Base-by-base conservation (phyloP, 129 eudicot species). In the Calendula officinalis region DNA sequence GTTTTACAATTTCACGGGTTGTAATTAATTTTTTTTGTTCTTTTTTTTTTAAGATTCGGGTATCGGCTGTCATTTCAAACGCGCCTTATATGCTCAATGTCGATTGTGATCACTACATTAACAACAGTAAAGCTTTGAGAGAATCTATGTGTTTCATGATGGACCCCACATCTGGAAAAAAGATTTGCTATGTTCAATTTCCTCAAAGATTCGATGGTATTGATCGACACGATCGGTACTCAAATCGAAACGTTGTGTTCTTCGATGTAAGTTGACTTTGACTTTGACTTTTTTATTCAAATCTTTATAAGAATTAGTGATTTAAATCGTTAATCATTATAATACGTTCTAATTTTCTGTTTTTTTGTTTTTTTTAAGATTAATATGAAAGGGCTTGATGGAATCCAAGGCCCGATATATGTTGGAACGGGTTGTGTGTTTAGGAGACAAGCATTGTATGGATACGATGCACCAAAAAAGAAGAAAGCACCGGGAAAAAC, bases 361-460 rank as follows among this genome's bases (percentile, higher is more conserved):
- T 5, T 50, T 56, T 8, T 47, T 11, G 12, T 56, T 64, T 46
- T 22, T 45, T 55, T 34, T 40, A 34, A 89, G 97, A 89, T 89
- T 60, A 89, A 89, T 55, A 89, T 89, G 97, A 89, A 89, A 79
- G 97, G 97, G 51, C 87, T 89, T 45, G 95, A 89, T 56, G 97
- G 97, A 67, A 86, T 89, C 51, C 97, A 89, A 83, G 97, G 97
- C 27, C 97, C 97, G 3, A 89, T 89, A 62, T 89, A 89, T 16
- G 97, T 89, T 37, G 97, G 97, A 66, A 89, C 97, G 7, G 97
- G 97, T 10, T 89, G 97, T 58, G 95, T 86, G 75, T 89, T 89
- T 68, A 71, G 97, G 75, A 81, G 97, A 78, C 97, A 89, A 76
- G 97, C 97, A 5, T 73, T 89, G 12, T 89, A 89, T 59, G 97